Evolutionary conservation across 2,329 filamentous ascomycete species (phyloP), one percentile per base, ranked within the genome.

Genomic region (Trichoderma aggressivum): DNA sequence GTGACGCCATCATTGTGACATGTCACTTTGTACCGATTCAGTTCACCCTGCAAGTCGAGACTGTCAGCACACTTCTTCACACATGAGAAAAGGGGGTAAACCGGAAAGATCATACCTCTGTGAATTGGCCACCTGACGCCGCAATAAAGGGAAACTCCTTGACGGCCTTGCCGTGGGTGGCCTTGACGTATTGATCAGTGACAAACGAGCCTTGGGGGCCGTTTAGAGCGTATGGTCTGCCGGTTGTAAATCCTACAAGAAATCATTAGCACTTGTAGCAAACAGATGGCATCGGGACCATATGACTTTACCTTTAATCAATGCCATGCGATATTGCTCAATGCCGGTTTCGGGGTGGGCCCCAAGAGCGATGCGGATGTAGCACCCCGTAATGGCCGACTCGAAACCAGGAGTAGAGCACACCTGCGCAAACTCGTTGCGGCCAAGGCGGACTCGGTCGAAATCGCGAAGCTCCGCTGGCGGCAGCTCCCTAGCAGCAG

Each of bases 401-500:
- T 97, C 92, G 75, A 99, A 98, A 5, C 91, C 91, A 12, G 96
- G 96, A 75, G 94, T 95, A 83, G 97, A 97, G 85, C 94, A 98
- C 70, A 97, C 92, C 77, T 95, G 90, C 7, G 92, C 91, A 80
- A 99, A 97, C 77, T 94, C 92, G 75, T 89, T 92, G 73, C 96
- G 89, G 63, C 94, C 93, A 71, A 99, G 88, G 71, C 94, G 90
- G 67, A 95, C 89, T 64, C 93, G 89, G 78, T 98, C 92, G 74
- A 95, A 90, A 79, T 98, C 94, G n/a, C 87, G 87, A 24, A 97
- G 84, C 43, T 92, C 89, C 2, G 92, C 89, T 30, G 90, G 91
- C 16, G 89, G 88, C 32, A 96, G 83, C 47, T 92, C 89, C 4
- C 92, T 91, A 30, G 89, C 88, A 14, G 87, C 86, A 72, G 93